Percentiles rank a stretch among this genome's conserved stretches.
Evolutionary conservation across 495 filamentous ascomycete genomes (phyloP).

Genomic region (Hypoxylon rickii): DNA sequence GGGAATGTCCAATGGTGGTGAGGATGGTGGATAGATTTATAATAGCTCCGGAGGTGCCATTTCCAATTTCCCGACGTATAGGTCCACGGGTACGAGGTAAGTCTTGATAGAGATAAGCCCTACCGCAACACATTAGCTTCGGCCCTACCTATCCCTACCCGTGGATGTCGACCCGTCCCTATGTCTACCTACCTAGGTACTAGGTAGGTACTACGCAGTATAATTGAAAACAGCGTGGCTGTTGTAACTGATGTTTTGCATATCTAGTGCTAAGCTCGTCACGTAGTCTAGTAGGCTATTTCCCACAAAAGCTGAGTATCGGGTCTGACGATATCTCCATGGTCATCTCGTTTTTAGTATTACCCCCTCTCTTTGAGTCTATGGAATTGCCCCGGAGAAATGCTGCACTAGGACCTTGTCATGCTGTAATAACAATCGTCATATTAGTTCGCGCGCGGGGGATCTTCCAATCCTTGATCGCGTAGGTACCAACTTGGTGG

Average conservation of each 20-base stretch:
- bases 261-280: too few species aligned
- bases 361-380: neutral
- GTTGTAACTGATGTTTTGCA: too few species aligned
- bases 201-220: too few species aligned
- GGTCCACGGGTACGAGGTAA: too few species aligned
- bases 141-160: too few species aligned
- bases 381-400: neutral
- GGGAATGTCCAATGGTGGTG: too few species aligned
- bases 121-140: too few species aligned
- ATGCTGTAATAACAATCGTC: conserved; percentile 20
- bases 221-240: too few species aligned
- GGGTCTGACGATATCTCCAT: neutral
- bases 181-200: too few species aligned
- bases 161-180: too few species aligned
- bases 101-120: conserved; percentile 18
- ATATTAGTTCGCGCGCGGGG: conserved; percentile 20
- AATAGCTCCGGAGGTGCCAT: neutral
- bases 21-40: neutral
- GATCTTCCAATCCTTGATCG: conserved; percentile 24
- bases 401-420: conserved; percentile 9
- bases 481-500: conserved; percentile 6
- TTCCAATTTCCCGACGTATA: neutral
- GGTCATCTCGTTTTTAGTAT: neutral
- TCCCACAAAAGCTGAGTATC: too few species aligned
- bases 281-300: neutral